Conservation (phyloP, 305 asterid species). For the Fraxinus paxiana region DNA sequence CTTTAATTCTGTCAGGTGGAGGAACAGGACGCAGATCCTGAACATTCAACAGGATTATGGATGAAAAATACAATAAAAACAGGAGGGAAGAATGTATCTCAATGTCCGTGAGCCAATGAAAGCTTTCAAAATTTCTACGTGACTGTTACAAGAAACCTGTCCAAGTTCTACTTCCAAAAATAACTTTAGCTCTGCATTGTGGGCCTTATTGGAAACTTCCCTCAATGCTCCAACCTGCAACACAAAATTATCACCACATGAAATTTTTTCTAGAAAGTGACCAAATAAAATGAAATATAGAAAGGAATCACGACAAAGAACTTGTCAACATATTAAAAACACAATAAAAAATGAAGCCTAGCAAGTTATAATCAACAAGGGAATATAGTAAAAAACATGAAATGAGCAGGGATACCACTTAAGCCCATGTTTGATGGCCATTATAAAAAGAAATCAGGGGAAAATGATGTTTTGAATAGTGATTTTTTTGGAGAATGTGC, state of each 20-base stretch:
- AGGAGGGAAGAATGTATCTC: constrained; percentile 10
- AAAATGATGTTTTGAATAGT: neutral
- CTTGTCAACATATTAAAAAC: constrained; percentile 6
- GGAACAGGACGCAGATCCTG: constrained; percentile 49
- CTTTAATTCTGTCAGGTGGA: constrained; percentile 49
- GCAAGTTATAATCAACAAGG: constrained; percentile 15
- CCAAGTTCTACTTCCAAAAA: constrained; percentile 59
- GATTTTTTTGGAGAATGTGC: neutral
- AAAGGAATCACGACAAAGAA: neutral
- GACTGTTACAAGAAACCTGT: constrained; percentile 30
- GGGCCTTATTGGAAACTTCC: constrained; percentile 51
- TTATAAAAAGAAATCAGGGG: neutral
- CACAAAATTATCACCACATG: constrained; percentile 8
- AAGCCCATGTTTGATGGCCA: neutral
- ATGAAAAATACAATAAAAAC: constrained; percentile 8
- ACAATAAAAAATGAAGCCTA: neutral
- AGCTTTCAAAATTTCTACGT: constrained; percentile 10
- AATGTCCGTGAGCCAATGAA: neutral
- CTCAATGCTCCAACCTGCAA: constrained; percentile 65
- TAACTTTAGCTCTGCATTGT: constrained; percentile 59
- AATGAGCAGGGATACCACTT: neutral
- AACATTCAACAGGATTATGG: constrained; percentile 19
- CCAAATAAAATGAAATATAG: constrained; percentile 3
- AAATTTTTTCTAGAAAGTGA: constrained; percentile 2
- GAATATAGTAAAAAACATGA: constrained; percentile 2